Evolutionary conservation across 2,329 filamentous ascomycete species (phyloP), one percentile per base, ranked within the genome.

Genomic region (Aspergillus ibericus): DNA sequence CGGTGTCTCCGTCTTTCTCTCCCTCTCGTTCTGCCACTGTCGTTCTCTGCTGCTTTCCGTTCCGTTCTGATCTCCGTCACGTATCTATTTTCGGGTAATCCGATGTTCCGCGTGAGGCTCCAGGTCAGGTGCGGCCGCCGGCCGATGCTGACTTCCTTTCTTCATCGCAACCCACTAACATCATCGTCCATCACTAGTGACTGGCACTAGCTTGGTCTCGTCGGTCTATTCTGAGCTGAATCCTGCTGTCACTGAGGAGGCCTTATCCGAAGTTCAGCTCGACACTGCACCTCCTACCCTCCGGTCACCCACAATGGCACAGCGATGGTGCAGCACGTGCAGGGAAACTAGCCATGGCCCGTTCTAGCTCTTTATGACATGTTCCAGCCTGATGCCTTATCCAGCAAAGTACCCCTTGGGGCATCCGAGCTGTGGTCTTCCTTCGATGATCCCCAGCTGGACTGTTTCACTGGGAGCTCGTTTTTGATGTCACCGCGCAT

Each of bases 41-140:
- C 13, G n/a, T 29, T 32, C 42, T n/a, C 15, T n/a, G 25, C n/a
- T 16, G 7, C 12, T 16, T 47, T 16, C 3, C 15, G n/a, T 8
- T n/a, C 16, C 25, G 13, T 29, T 29, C 27, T 27, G 8, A 15
- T 18, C 7, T 20, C 40, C 42, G 20, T 29, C 13, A 16, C n/a
- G 36, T 40, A n/a, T 22, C 44, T 48, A 48, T 48, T 48, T 16
- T 48, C 25, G 44, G 44, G 13, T 48, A 16, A n/a, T 48, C 44
- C 44, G 44, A 48, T 48, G 25, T 48, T n/a, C 44, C 44, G 44
- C 44, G 27, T 48, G 44, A 48, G 44, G 44, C 44, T 48, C 44
- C 44, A 16, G n/a, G 44, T 48, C 44, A 48, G 27, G 44, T 48
- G 44, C 27, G 27, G 25, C 44, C 44, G 22, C 18, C 42, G 42